These are phyloP conservation scores for Mallotus nudiflorus DNA, from an alignment of 345 rosid genomes.

Conservation along the genomic window DNA sequence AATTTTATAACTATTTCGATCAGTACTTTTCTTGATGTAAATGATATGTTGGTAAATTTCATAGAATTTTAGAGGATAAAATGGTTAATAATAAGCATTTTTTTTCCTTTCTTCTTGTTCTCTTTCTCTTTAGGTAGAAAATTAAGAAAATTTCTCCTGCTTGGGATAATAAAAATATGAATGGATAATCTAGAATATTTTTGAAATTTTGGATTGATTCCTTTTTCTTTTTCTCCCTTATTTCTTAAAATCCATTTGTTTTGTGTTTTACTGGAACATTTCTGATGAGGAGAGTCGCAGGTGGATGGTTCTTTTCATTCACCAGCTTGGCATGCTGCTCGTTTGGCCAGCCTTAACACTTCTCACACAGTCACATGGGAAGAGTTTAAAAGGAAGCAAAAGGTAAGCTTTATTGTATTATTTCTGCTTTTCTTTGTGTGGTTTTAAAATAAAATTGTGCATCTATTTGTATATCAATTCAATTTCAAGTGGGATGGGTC, in stretches of 20 bases:
- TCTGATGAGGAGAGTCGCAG: slow-evolving; percentile 98
- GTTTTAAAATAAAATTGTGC: not conserved
- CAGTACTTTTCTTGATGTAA: not conserved
- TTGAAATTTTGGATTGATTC: not conserved
- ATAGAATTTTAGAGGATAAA: not conserved
- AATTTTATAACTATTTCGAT: not conserved
- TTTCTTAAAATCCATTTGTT: not conserved
- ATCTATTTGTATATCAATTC: not conserved
- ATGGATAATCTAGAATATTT: not conserved
- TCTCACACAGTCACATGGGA: slow-evolving; percentile 96
- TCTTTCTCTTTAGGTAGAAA: not conserved
- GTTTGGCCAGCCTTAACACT: slow-evolving; percentile 95
- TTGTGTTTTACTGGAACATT: slow-evolving; percentile 43
- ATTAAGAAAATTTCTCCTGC: not conserved
- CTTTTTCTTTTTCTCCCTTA: not conserved
- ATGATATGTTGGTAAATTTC: not conserved
- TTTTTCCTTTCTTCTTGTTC: not conserved
- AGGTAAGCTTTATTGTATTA: slow-evolving; percentile 46
- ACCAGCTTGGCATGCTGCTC: slow-evolving; percentile 99
- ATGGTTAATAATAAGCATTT: not conserved
- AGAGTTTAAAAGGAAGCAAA: slow-evolving; percentile 83
- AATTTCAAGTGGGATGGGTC: not conserved
- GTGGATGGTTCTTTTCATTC: slow-evolving; percentile 99
- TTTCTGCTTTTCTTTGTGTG: not conserved
- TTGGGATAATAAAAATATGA: not conserved